Conservation (phyloP, 768 basidiomycete genomes). For the Russula ochroleuca region DNA sequence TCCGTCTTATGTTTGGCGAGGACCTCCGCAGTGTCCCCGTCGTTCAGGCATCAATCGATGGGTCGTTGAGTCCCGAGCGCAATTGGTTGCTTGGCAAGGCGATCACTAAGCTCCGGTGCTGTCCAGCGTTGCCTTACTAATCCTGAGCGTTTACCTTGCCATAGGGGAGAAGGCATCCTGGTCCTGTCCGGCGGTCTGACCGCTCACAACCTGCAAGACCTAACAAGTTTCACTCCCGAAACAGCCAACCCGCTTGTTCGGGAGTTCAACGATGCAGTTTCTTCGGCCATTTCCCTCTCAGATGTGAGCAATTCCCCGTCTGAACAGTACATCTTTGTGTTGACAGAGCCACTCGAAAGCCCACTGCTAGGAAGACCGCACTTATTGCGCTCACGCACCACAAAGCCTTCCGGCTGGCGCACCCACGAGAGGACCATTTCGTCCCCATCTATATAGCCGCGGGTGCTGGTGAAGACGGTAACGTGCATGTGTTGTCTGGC, state of each 20-base stretch:
- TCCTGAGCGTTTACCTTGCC: background rate
- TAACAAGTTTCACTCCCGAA: constrained; percentile 45
- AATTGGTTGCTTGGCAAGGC: constrained; percentile 67
- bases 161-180: constrained; percentile 59
- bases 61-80: constrained; percentile 50
- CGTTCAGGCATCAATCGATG: constrained; percentile 65
- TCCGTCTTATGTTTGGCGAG: constrained; percentile 73
- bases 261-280: constrained; percentile 56
- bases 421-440: constrained; percentile 80
- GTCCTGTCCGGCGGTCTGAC: constrained; percentile 68
- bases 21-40: constrained; percentile 59
- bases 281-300: constrained; percentile 47
- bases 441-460: constrained; percentile 74
- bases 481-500: constrained; percentile 46
- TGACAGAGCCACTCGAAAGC: constrained; percentile 34
- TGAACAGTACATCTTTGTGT: background rate
- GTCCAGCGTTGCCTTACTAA: background rate
- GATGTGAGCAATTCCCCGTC: constrained; percentile 41
- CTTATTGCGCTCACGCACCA: constrained; percentile 54
- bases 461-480: constrained; percentile 61
- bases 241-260: constrained; percentile 47
- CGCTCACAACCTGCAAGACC: constrained; percentile 62
- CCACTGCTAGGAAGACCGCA: constrained; percentile 49
- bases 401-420: constrained; percentile 57
- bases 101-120: constrained; percentile 53